Conservation (phyloP, 2,329 filamentous ascomycete species). For the Bimuria novae-zelandiae region DNA sequence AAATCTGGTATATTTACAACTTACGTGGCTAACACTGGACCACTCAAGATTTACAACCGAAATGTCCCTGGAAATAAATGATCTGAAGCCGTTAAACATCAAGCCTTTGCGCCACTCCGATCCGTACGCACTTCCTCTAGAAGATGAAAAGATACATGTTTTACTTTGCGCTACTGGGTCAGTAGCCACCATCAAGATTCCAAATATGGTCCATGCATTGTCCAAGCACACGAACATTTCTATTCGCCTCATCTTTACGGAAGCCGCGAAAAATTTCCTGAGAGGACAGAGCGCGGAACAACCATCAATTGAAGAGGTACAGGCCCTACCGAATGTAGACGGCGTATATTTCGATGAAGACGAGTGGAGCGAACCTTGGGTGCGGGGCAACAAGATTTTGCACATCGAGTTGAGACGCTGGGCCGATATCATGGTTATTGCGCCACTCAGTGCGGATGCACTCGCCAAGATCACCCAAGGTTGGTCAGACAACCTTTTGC, state of each 20-base stretch:
- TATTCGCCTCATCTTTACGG: conserved; percentile 83
- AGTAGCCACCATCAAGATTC: conserved; percentile 84
- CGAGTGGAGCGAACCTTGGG: conserved; percentile 83
- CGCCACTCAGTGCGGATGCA: conserved; percentile 81
- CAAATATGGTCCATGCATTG: conserved; percentile 58
- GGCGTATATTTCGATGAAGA: conserved; percentile 81
- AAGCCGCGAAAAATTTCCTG: conserved; percentile 75
- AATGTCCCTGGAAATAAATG: conserved; percentile 31
- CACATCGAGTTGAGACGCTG: conserved; percentile 87
- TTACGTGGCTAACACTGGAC: background rate
- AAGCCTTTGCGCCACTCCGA: conserved; percentile 27
- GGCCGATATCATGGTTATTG: conserved; percentile 80
- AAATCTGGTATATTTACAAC: background rate
- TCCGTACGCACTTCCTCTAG: conserved; percentile 31
- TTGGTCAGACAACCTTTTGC: conserved; percentile 75
- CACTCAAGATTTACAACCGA: conserved; percentile 1
- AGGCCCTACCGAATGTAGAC: conserved; percentile 71
- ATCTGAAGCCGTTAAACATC: conserved; percentile 35
- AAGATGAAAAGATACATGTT: conserved; percentile 56
- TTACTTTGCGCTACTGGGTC: conserved; percentile 71
- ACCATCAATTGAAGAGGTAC: conserved; percentile 66
- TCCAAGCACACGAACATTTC: conserved; percentile 63
- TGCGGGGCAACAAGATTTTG: conserved; percentile 75
- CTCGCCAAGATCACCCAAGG: conserved; percentile 83
- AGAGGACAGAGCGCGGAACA: conserved; percentile 77